Conservation (phyloP, 305 asterid species). For the Fraxinus sp. region DNA sequence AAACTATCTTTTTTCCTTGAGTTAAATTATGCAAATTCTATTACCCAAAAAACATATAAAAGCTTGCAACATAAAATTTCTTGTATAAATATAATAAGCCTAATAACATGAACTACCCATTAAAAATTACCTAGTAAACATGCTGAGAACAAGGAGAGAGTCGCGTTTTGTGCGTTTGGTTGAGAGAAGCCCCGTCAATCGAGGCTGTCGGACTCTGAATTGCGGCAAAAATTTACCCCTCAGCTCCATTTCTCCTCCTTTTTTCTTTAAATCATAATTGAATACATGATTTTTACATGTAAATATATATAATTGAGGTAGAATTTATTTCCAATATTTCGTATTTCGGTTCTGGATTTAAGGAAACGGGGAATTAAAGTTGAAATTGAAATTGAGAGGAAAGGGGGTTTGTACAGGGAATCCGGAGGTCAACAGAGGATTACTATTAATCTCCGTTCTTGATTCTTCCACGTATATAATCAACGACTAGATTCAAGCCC, state of each 20-base stretch:
- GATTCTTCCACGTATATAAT: constrained; percentile 19
- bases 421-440: constrained; percentile 13
- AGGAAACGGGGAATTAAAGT: background rate
- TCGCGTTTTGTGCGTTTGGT: constrained; percentile 27
- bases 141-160: constrained; percentile 33
- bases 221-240: constrained; percentile 31
- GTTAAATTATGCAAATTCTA: background rate
- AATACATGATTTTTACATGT: background rate
- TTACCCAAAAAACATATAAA: background rate
- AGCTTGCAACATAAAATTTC: background rate
- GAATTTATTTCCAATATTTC: background rate
- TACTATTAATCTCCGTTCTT: background rate
- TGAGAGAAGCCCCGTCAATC: constrained; percentile 28
- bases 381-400: constrained; percentile 5
- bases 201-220: constrained; percentile 37
- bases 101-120: background rate
- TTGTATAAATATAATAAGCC: background rate
- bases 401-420: constrained; percentile 10
- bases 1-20: background rate
- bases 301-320: background rate
- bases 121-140: constrained; percentile 45
- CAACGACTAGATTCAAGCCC: too few relatives aligned
- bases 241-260: constrained; percentile 26
- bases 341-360: background rate
- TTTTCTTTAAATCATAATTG: constrained; percentile 10